Evolutionary conservation across 345 rosid species (phyloP), one percentile per base, ranked within the genome.

Genomic region (Syzygium grande): DNA sequence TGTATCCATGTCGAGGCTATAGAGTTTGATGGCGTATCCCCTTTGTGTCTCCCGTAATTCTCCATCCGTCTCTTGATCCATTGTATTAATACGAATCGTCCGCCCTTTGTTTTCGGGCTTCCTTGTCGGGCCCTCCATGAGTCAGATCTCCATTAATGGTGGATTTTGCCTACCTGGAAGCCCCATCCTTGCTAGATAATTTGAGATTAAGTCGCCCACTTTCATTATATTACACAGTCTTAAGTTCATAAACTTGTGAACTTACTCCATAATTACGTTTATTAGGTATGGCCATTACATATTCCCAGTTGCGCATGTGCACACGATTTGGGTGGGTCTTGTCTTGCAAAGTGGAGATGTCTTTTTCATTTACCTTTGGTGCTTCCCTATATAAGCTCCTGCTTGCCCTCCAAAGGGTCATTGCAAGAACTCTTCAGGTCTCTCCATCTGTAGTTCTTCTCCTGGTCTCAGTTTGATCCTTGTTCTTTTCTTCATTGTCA

Each of bases 301-400:
- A 23, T 73, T 38, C 49, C 30, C 63, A 54, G 55, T 21, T 68
- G 88, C 84, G 41, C 73, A 87, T 79, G 43, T 87, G 77, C 29
- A 15, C 49, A 59, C 46, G 79, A 29, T 83, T 87, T 73, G 49
- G 43, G 73, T 12, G 54, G 86, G 5, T 56, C 55, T 56, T 25
- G 25, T 56, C 85, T 15, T 83, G 86, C 52, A 80, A 87, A 84
- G 65, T 52, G 83, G 83, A 73, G 49, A 19, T 73, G 52, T 54
- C 51, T 41, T 41, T 21, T 86, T 86, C 22, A 16, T 46, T 9
- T 29, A 22, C 49, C 55, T 52, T 15, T 5, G 11, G 53, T 21
- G 46, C 49, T n/a, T 87, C 7, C 49, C 88, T 87, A 84, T 87
- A 43, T 87, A 87, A 87, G 83, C 83, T 38, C 49, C 83, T 38